Conservation (phyloP, 352 stramenopile species). For the Globisporangium cederbergense region DNA sequence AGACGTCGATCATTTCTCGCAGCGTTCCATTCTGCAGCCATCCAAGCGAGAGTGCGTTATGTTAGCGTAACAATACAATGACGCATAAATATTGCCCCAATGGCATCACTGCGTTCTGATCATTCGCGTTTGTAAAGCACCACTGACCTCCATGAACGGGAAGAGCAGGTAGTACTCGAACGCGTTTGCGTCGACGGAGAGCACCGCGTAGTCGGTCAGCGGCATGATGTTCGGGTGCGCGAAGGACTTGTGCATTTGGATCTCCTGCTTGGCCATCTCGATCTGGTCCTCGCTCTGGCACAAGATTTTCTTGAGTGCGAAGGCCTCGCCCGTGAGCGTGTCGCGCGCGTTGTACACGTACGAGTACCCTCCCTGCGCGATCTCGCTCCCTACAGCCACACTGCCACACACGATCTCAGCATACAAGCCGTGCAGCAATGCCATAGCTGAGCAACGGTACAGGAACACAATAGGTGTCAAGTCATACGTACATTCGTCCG, state of each 20-base stretch:
- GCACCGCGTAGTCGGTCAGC: constrained; percentile 68
- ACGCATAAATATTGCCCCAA: background rate
- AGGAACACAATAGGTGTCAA: background rate
- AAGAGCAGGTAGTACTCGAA: constrained; percentile 87
- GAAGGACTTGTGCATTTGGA: constrained; percentile 73
- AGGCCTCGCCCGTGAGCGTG: constrained; percentile 63
- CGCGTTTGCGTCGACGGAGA: constrained; percentile 34
- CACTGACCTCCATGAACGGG: constrained; percentile 70
- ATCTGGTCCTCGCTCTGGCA: constrained; percentile 84
- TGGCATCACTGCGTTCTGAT: background rate
- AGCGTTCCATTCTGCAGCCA: constrained; percentile 70
- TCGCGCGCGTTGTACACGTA: constrained; percentile 83
- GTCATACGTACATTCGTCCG: constrained; percentile 54
- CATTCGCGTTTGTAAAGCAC: background rate
- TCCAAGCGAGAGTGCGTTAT: background rate
- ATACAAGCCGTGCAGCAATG: background rate
- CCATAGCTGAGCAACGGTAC: background rate
- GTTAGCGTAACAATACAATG: background rate
- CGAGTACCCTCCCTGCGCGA: constrained; percentile 86
- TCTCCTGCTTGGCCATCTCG: constrained; percentile 76
- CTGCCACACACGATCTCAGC: constrained; percentile 17
- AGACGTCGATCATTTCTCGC: constrained; percentile 78
- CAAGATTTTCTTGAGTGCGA: constrained; percentile 89
- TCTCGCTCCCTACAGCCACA: constrained; percentile 51
- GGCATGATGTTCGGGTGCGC: constrained; percentile 83